These are phyloP conservation scores for Verticillium nubilum DNA, from an alignment of 2,329 filamentous ascomycete species.

Conservation along the genomic window DNA sequence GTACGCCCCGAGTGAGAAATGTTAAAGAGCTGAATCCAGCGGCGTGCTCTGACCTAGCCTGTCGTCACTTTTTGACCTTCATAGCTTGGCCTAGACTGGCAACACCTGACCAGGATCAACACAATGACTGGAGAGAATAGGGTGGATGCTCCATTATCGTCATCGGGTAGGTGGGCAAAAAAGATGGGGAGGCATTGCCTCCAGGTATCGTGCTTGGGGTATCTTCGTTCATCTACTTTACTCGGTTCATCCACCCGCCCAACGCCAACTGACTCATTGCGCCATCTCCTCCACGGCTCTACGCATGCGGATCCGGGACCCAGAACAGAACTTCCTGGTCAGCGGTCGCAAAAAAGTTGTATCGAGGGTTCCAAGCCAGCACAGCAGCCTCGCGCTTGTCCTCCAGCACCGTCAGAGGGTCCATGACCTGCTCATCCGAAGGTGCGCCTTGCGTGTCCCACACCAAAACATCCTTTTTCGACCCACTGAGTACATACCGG, in stretches of 20 bases:
- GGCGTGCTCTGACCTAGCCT: too few species aligned
- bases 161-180: background rate
- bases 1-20: too few species aligned
- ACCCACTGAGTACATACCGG: conserved; percentile 80
- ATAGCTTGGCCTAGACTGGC: too few species aligned
- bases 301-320: conserved; percentile 62
- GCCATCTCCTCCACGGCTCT: conserved; percentile 10
- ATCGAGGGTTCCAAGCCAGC: conserved; percentile 83
- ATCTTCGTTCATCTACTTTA: background rate
- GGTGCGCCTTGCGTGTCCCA: conserved; percentile 71
- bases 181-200: background rate
- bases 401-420: conserved; percentile 59
- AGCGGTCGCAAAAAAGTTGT: conserved; percentile 86
- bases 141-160: background rate
- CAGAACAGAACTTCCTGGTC: conserved; percentile 80
- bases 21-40: too few species aligned
- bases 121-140: too few species aligned
- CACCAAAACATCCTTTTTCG: conserved; percentile 66
- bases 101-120: too few species aligned
- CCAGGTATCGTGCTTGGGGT: background rate
- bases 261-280: background rate
- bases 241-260: background rate
- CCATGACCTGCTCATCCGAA: conserved; percentile 51
- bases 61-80: too few species aligned
- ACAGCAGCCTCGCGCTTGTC: conserved; percentile 66